phyloP scores from a whole-genome alignment of 2,329 filamentous ascomycete genomes.

The Colletotrichum shisoi region DNA sequence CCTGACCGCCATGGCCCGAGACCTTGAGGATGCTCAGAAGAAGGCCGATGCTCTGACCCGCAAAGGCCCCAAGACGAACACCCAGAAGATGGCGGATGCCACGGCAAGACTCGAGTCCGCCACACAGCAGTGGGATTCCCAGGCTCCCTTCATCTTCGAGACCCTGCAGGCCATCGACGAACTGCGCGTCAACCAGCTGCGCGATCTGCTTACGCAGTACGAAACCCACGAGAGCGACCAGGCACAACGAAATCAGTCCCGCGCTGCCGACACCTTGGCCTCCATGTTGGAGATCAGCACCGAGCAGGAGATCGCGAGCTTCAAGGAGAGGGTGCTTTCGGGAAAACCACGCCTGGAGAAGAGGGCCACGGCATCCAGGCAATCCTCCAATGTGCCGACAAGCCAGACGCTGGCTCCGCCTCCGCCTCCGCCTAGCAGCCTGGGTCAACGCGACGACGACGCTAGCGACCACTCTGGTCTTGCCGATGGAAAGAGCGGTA shows the following conservation, averaged over 20 bases:
- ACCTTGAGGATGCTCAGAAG: slow-evolving; percentile 83
- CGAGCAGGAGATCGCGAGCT: slow-evolving; percentile 73
- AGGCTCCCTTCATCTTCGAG: slow-evolving; percentile 94
- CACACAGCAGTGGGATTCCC: slow-evolving; percentile 88
- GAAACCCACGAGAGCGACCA: slow-evolving; percentile 92
- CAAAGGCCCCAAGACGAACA: slow-evolving; percentile 79
- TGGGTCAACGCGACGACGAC: slow-evolving; percentile 50
- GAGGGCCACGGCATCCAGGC: slow-evolving; percentile 52
- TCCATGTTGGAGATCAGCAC: slow-evolving; percentile 87
- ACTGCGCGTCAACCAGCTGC: slow-evolving; percentile 84
- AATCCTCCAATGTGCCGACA: slow-evolving; percentile 51
- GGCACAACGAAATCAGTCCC: slow-evolving; percentile 76
- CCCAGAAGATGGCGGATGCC: slow-evolving; percentile 79
- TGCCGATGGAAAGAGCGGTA: slow-evolving; percentile 43
- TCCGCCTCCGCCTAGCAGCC: slow-evolving; percentile 37
- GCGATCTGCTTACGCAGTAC: slow-evolving; percentile 89
- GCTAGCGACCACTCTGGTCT: slow-evolving; percentile 56
- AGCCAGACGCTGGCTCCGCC: slow-evolving; percentile 45
- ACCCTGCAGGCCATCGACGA: slow-evolving; percentile 91
- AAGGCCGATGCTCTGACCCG: slow-evolving; percentile 83
- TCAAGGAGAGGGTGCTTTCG: slow-evolving; percentile 38
- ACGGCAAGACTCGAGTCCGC: slow-evolving; percentile 77
- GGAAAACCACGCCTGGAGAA: slow-evolving; percentile 49
- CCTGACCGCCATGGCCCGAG: slow-evolving; percentile 79
- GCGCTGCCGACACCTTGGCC: slow-evolving; percentile 81